Base-by-base conservation (phyloP, 2,329 filamentous ascomycete genomes). In the Lecanicillium sp. region DNA sequence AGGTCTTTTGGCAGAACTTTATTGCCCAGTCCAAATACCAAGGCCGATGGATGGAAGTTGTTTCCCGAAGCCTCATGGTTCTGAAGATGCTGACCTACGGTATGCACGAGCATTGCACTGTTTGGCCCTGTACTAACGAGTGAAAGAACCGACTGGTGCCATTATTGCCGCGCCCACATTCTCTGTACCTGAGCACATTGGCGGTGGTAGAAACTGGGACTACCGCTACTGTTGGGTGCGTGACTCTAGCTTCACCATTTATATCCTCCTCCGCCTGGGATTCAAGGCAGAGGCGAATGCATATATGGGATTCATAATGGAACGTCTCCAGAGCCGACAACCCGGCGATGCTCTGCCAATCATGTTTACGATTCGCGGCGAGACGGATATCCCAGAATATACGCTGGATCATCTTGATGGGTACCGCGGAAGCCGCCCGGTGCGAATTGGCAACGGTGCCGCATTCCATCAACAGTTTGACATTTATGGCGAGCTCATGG, bases 181-280 rank as follows among this genome's bases (percentile, higher is more conserved):
- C 58, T 88, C 85, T 0, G 74, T 90, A 1, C 86, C 86, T 0
- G 86, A 90, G 61, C 82, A 84, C 43, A 77, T 88, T 32, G 85
- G 84, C 15, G 85, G 85, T 12, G 67, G 70, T 17, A 75, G 77
- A 19, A 83, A 83, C 58, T 83, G 79, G 83, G 83, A 87, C 61
- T 87, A 87, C 58, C 75, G 84, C n/a, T 90, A 79, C 64, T 86
- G 76, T 9, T 90, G 86, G 86, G 79, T 90, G 29, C 77, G 86
- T 19, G 86, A 90, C 65, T 81, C 83, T 1, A 87, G 83, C 54
- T 89, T 89, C 64, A 87, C 84, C 1, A 81, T 89, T 55, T 90
- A 90, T 56, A 83, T 90, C 52, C 74, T 90, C 24, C 74, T 90
- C 2, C 81, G 86, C 12, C 78, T 90, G 61, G 86, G 86, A 5